Percentiles rank a stretch among this genome's conserved stretches.
Conservation (phyloP, 108 stramenopile species). For the Pseudonitzschia multiseries region DNA sequence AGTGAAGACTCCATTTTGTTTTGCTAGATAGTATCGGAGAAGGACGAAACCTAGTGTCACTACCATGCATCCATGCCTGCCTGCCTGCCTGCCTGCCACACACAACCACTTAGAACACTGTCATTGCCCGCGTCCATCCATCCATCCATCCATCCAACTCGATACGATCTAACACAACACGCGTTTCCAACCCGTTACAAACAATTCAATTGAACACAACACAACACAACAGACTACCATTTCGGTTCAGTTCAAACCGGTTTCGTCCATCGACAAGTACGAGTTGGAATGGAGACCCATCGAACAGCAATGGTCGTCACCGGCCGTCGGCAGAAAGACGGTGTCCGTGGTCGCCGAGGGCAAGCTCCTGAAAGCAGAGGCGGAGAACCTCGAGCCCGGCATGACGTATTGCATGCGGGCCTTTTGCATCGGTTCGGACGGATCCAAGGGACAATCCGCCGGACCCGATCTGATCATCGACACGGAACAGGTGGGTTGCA, state of each 20-base stretch:
- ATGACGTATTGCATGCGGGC: constrained; percentile 56
- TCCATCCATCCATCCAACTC: no score
- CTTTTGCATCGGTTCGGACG: constrained; percentile 18
- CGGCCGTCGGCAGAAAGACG: constrained; percentile 6
- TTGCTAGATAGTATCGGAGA: constrained; percentile 75
- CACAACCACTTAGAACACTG: no score
- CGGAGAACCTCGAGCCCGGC: constrained; percentile 43
- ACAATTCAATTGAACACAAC: neutral
- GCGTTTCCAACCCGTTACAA: no score
- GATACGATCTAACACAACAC: neutral
- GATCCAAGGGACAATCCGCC: constrained; percentile 36
- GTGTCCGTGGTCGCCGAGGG: neutral
- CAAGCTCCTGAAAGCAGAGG: constrained; percentile 31
- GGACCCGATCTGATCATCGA: constrained; percentile 53
- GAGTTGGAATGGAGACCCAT: constrained; percentile 45
- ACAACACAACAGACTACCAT: constrained; percentile 38
- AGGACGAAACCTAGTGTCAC: neutral
- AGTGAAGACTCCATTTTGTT: constrained; percentile 11
- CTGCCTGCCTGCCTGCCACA: no score
- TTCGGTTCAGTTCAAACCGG: constrained; percentile 45
- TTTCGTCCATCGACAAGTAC: constrained; percentile 25
- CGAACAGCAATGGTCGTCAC: constrained; percentile 17
- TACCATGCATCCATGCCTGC: no score
- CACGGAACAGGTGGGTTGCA: constrained; percentile 67
- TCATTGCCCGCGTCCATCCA: no score